These are phyloP conservation scores for Spatholobus suberectus DNA, from an alignment of 306 rosid species.

Conservation along the genomic window DNA sequence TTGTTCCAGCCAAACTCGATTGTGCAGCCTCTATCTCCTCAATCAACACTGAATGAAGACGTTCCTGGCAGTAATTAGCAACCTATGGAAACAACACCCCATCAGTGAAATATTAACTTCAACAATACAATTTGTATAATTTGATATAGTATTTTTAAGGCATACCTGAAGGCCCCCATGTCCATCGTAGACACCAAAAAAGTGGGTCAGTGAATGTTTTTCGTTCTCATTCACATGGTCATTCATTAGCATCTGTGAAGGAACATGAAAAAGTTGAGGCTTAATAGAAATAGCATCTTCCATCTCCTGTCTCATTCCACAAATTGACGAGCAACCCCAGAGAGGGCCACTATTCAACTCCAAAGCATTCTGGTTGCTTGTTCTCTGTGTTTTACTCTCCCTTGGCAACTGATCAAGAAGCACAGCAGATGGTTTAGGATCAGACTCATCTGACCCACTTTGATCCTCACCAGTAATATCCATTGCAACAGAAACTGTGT, in stretches of 20 bases:
- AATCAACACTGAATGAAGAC: slow-evolving; percentile 66
- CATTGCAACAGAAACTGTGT: slow-evolving; percentile 46
- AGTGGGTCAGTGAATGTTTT: slow-evolving; percentile 54
- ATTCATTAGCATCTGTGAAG: slow-evolving; percentile 56
- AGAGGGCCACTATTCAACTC: slow-evolving; percentile 55
- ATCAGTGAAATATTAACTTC: slow-evolving; percentile 26
- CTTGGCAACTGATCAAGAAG: slow-evolving; percentile 38
- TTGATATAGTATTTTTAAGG: slow-evolving; percentile 17
- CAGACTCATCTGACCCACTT: slow-evolving; percentile 48
- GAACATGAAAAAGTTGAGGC: slow-evolving; percentile 62
- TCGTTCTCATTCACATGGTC: slow-evolving; percentile 38
- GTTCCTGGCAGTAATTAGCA: slow-evolving; percentile 78
- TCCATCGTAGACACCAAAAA: slow-evolving; percentile 86
- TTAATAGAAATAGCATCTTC: slow-evolving; percentile 73
- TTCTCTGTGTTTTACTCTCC: slow-evolving; percentile 51
- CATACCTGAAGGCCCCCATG: slow-evolving; percentile 85
- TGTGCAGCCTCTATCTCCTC: slow-evolving; percentile 65
- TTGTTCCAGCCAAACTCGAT: slow-evolving; percentile 35
- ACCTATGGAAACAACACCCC: slow-evolving; percentile 53
- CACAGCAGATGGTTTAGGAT: slow-evolving; percentile 48
- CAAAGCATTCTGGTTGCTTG: slow-evolving; percentile 42
- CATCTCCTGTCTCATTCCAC: slow-evolving; percentile 82
- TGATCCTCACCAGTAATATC: slow-evolving; percentile 51
- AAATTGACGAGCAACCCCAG: slow-evolving; percentile 71
- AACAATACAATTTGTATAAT: slow-evolving; percentile 10